Evolutionary conservation across 192 early-diverging fungal genomes (phyloP), one percentile per base, ranked within the genome.

Genomic region (Backusella westeae): DNA sequence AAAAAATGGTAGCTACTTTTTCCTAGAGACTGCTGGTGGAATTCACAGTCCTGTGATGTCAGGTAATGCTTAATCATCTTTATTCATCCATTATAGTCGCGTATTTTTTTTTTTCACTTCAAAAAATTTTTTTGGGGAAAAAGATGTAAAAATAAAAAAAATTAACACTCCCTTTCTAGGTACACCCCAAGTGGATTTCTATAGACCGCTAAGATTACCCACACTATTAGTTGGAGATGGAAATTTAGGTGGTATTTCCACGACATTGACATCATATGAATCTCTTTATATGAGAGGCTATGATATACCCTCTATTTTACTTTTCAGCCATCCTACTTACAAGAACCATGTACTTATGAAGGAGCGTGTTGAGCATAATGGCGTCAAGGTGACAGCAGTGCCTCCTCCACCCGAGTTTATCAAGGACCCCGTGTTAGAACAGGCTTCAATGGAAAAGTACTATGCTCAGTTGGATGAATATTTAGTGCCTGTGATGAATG

Each of bases 11-110:
- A 81, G 78, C 2, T 75, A 75, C 65, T 74, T 86, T 53, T 82
- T 94, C 68, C 73, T 96, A 39, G 94, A 96, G 80, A 94, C 92
- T 3, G 94, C 94, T 8, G 94, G 94, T 77, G 94, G 94, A 86
- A 91, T 94, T 15, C 83, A 90, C 68, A 90, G 87, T 71, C 94
- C 93, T 8, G 84, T 91, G 15, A 92, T 91, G 87, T 93, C 90
- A 53, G 91, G 90, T 77, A 84, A 74, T 7, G 39, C n/a, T 23
- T 41, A 69, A 69, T 41, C 34, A 69, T 41, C 34, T 35, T 35
- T 19, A 35, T 35, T 67, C 26, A 35, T 35, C 34, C n/a, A 7
- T n/a, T 49, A 49, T 49, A 49, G 46, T 49, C 46, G 46, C 46
- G 46, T 49, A 49, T 17, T 49, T 49, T 49, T n/a, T 49, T 49